Conservation (phyloP, 495 filamentous ascomycete species). For the Lasiosphaeris hirsuta region DNA sequence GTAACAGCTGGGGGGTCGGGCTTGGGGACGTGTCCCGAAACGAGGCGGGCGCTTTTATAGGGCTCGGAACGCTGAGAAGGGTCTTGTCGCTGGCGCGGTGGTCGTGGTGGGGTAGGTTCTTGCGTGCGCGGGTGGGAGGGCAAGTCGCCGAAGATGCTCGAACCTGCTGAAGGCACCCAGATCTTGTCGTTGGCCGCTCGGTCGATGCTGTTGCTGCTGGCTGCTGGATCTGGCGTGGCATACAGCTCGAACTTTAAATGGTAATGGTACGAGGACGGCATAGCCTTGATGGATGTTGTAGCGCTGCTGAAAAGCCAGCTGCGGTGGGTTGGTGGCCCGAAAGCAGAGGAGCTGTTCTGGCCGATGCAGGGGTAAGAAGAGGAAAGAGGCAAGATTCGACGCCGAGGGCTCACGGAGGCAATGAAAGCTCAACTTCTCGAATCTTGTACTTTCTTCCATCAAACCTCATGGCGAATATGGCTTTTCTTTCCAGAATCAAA, state of each 20-base stretch:
- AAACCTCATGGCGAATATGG: no score
- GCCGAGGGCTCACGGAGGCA: constrained; percentile 12
- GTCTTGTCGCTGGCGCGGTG: no score
- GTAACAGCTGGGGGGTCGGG: neutral
- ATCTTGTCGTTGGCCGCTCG: constrained; percentile 16
- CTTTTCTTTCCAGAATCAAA: no score
- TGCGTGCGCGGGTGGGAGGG: constrained; percentile 36
- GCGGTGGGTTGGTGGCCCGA: neutral
- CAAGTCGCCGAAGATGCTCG: constrained; percentile 45
- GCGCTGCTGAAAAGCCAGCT: constrained; percentile 15
- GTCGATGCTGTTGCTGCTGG: constrained; percentile 10
- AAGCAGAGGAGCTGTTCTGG: neutral
- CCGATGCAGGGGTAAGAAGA: neutral
- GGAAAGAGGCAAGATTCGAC: neutral
- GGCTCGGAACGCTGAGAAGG: no score
- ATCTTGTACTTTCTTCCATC: neutral
- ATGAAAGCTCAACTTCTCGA: constrained; percentile 14
- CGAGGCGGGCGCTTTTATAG: no score
- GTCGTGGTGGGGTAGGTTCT: no score
- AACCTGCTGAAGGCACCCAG: constrained; percentile 37
- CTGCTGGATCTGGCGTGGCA: constrained; percentile 43
- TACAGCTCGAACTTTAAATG: constrained; percentile 87
- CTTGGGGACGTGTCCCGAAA: no score
- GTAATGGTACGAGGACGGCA: constrained; percentile 81
- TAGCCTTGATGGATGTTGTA: constrained; percentile 25